Evolutionary conservation across 2,329 filamentous ascomycete genomes (phyloP).

Genomic region (Rhynchosporium agropyri): DNA sequence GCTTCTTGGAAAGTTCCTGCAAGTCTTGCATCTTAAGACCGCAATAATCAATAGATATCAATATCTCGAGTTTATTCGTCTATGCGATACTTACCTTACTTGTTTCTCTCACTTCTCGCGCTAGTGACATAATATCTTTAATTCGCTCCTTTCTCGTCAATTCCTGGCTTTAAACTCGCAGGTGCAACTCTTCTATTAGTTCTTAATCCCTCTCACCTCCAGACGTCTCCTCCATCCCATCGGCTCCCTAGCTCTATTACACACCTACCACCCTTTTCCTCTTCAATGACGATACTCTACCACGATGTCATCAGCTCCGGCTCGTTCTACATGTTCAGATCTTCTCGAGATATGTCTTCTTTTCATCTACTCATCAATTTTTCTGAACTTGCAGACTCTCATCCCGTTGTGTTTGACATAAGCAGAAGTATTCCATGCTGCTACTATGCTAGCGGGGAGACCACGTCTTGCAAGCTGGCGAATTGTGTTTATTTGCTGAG

Average conservation of each 20-base stretch:
- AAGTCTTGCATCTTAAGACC: no score
- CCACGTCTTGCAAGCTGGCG: constrained; percentile 43
- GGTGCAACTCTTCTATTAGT: constrained; percentile 1
- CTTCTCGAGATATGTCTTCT: no score
- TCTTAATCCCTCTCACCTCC: not conserved
- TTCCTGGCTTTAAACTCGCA: not conserved
- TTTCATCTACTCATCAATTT: no score
- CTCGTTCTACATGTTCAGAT: constrained; percentile 39
- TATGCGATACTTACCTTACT: not conserved
- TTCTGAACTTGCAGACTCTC: no score
- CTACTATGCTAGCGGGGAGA: constrained; percentile 36
- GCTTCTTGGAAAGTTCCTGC: no score
- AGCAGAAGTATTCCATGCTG: not conserved
- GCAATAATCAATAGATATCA: not conserved
- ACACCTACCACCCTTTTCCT: not conserved
- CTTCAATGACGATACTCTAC: constrained; percentile 26
- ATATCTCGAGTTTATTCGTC: not conserved
- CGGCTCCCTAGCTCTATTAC: not conserved
- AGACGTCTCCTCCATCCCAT: not conserved
- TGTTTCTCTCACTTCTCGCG: not conserved
- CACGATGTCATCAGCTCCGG: constrained; percentile 30
- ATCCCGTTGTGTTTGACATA: no score
- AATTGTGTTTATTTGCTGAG: constrained; percentile 43
- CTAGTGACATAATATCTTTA: not conserved
- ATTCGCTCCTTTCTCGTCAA: constrained; percentile 1